Percentiles rank a stretch among this genome's conserved stretches.
Conservation (phyloP, 2,329 filamentous ascomycete genomes). For the Fusarium floridanum region DNA sequence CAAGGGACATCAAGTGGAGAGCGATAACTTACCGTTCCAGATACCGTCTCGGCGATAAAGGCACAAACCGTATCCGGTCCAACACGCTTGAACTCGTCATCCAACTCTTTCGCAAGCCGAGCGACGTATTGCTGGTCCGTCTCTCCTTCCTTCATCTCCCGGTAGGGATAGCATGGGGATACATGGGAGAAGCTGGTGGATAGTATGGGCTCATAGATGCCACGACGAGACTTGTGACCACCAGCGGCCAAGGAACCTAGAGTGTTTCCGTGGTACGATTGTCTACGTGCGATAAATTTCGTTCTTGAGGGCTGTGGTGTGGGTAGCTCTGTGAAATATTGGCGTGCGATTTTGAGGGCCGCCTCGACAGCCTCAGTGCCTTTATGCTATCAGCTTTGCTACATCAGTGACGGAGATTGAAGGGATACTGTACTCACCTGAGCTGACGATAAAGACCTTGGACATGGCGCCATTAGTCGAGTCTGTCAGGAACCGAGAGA, state of each 20-base stretch:
- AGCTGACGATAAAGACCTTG: slow-evolving; percentile 32
- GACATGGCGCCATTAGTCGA: slow-evolving; percentile 29
- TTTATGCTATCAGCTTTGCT: background rate
- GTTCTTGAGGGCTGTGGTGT: slow-evolving; percentile 26
- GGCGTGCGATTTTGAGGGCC: slow-evolving; percentile 37
- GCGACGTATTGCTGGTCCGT: slow-evolving; percentile 48
- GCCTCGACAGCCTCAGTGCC: slow-evolving; percentile 40
- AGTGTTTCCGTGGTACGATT: slow-evolving; percentile 39
- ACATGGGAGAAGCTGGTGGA: slow-evolving; percentile 45
- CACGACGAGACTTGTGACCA: slow-evolving; percentile 38
- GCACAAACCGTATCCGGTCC: slow-evolving; percentile 36
- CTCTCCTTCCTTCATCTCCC: slow-evolving; percentile 45
- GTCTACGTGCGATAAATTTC: slow-evolving; percentile 31
- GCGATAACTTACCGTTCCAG: slow-evolving; percentile 26
- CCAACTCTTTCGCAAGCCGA: slow-evolving; percentile 30
- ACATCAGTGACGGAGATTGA: background rate
- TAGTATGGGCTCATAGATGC: slow-evolving; percentile 44
- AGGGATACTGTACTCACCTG: background rate
- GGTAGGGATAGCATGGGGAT: slow-evolving; percentile 45
- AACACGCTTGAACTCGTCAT: slow-evolving; percentile 32
- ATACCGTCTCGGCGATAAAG: slow-evolving; percentile 38
- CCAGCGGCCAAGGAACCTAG: slow-evolving; percentile 26
- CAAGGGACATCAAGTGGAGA: slow-evolving; percentile 29
- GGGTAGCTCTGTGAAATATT: slow-evolving; percentile 37
- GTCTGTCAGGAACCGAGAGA: slow-evolving; percentile 21